phyloP scores from a whole-genome alignment of 768 basidiomycete genomes.

The Macrolepiota albuminosa region DNA sequence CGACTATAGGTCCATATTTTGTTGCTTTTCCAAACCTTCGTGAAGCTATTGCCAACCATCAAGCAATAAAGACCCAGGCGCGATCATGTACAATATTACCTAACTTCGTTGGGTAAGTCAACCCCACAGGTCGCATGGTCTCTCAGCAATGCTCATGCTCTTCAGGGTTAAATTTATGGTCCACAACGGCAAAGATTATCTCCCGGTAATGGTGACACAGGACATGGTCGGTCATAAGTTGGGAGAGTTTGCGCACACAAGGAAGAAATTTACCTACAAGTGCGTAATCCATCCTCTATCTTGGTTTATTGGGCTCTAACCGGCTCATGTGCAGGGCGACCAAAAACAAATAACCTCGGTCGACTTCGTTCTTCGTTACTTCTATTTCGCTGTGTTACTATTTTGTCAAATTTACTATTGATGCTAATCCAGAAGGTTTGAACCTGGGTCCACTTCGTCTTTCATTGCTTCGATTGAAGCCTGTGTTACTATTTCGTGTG shows the following conservation, averaged over 20 bases:
- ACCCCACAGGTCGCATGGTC: background rate
- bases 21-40: slow-evolving; percentile 87
- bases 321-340: slow-evolving; percentile 10
- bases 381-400: background rate
- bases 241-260: slow-evolving; percentile 90
- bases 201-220: slow-evolving; percentile 83
- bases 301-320: background rate
- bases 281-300: slow-evolving; percentile 34
- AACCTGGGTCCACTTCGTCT: background rate
- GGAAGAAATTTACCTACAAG: slow-evolving; percentile 84
- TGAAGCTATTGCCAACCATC: slow-evolving; percentile 73
- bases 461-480: too few relatives aligned
- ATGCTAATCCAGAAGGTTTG: background rate
- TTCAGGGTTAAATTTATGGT: slow-evolving; percentile 81
- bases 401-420: background rate
- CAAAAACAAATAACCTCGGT: slow-evolving; percentile 15
- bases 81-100: slow-evolving; percentile 91
- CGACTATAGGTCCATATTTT: slow-evolving; percentile 79
- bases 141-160: background rate
- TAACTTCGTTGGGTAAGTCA: slow-evolving; percentile 86
- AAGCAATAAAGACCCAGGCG: slow-evolving; percentile 86
- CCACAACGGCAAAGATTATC: slow-evolving; percentile 90
- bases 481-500: too few relatives aligned
- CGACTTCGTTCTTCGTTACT: background rate
- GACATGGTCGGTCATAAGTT: slow-evolving; percentile 99